Percentiles rank a stretch among this genome's conserved stretches.
Conservation (phyloP, 2,329 filamentous ascomycete genomes). For the Escovopsis weberi region DNA sequence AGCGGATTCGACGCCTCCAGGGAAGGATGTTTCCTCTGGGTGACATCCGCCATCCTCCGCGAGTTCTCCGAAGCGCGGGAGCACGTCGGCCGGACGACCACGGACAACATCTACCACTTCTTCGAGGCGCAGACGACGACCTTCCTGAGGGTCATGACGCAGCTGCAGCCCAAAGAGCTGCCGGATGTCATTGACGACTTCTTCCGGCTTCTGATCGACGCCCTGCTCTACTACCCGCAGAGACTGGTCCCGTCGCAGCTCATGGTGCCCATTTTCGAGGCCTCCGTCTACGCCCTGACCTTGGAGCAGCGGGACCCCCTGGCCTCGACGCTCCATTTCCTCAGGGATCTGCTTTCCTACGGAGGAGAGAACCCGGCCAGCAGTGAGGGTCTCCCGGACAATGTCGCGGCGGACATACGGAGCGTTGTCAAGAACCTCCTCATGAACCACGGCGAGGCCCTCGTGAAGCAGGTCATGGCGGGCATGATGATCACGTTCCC, state of each 20-base stretch:
- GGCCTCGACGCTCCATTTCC: slow-evolving; percentile 81
- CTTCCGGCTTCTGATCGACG: slow-evolving; percentile 84
- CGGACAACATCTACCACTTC: slow-evolving; percentile 81
- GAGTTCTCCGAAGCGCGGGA: slow-evolving; percentile 90
- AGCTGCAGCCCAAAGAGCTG: slow-evolving; percentile 58
- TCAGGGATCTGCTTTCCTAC: slow-evolving; percentile 82
- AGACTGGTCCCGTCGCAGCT: slow-evolving; percentile 68
- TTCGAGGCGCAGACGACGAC: slow-evolving; percentile 86
- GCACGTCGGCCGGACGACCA: slow-evolving; percentile 66
- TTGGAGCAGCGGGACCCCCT: slow-evolving; percentile 86
- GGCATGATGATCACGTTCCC: slow-evolving; percentile 99
- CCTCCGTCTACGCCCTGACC: slow-evolving; percentile 71
- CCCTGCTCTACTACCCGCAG: slow-evolving; percentile 81
- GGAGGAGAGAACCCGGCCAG: slow-evolving; percentile 59
- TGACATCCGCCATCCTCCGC: slow-evolving; percentile 82
- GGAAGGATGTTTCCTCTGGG: slow-evolving; percentile 98
- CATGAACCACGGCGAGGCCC: slow-evolving; percentile 52
- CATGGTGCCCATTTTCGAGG: slow-evolving; percentile 71
- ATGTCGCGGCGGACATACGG: slow-evolving; percentile 55
- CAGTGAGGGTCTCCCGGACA: slow-evolving; percentile 39
- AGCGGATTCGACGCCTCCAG: slow-evolving; percentile 70
- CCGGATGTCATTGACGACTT: slow-evolving; percentile 89
- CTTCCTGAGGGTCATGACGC: slow-evolving; percentile 79
- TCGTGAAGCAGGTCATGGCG: slow-evolving; percentile 81
- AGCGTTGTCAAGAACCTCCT: slow-evolving; percentile 60